Conservation (phyloP, 495 filamentous ascomycete genomes). For the Neurospora discreta region DNA sequence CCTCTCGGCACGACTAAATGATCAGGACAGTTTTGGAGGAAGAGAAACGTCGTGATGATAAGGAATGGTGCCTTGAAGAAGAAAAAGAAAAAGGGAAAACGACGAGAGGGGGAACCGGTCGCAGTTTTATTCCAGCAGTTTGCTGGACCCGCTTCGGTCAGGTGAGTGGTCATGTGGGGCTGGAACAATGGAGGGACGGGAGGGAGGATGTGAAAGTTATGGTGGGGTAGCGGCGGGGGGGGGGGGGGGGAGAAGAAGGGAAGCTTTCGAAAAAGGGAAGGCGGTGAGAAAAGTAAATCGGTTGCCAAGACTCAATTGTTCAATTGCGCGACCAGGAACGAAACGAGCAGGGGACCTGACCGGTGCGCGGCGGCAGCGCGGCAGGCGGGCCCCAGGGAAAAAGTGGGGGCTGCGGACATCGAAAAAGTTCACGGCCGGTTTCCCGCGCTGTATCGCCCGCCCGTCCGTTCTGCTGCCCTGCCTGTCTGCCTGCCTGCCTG, state of each 20-base stretch:
- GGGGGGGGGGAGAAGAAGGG: background rate
- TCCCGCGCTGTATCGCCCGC: background rate
- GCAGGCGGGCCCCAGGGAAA: background rate
- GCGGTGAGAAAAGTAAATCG: background rate
- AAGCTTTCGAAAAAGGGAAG: background rate
- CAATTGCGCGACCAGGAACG: background rate
- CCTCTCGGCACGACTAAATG: conserved; percentile 42
- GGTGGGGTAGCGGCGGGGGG: background rate
- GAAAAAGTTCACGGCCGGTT: conserved; percentile 22
- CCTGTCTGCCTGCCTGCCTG: background rate
- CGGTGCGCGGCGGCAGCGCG: background rate
- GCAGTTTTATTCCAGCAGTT: background rate
- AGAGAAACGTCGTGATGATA: conserved; percentile 38
- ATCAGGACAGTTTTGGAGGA: conserved; percentile 33
- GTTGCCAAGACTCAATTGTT: background rate
- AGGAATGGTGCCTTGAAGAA: conserved; percentile 38
- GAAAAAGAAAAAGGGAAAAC: conserved; percentile 9
- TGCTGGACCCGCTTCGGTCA: background rate
- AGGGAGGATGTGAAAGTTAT: background rate
- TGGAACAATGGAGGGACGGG: too few relatives aligned
- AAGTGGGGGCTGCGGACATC: conserved; percentile 8
- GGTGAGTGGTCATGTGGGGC: background rate
- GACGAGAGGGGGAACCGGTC: conserved; percentile 1
- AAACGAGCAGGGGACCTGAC: conserved; percentile 1
- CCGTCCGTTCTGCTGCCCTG: background rate